Base-by-base conservation (phyloP, 2,329 filamentous ascomycete genomes). In the Colletotrichum godetiae region DNA sequence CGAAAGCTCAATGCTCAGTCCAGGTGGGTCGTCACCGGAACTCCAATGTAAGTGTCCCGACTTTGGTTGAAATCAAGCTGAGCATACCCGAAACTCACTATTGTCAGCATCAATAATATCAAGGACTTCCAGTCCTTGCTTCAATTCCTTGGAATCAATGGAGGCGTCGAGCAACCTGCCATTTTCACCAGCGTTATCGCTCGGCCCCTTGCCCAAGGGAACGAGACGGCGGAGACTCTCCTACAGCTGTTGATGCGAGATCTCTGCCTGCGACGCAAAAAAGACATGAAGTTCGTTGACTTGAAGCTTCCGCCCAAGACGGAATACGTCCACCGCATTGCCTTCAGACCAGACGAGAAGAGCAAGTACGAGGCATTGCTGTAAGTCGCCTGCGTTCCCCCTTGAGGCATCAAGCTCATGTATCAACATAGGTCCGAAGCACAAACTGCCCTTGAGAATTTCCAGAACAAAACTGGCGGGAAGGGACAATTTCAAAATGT, bases 241-340 rank as follows among this genome's bases (percentile, higher is more conserved):
- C 87, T 97, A 4, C 93, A 96, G 78, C 88, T 91, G 5, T 87
- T 97, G 57, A 95, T 97, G 91, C 87, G 88, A n/a, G 91, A 93
- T 22, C 88, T 97, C 59, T 97, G 94, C 77, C 86, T 98, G 27
- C 90, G 95, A 49, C 90, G 95, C 49, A 93, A 92, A 81, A 98
- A 98, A 80, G 92, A 96, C 68, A 97, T 98, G 95, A 88, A 88
- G 5, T 97, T 97, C 78, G 89, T 98, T 65, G 94, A 97, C 76
- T 85, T 97, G 24, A 93, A 91, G 74, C 86, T 97, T 10, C 95
- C 95, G 0, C 86, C 91, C 15, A 91, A 97, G 78, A 92, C 91
- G 1, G 94, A 96, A 79, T 95, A 93, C 76, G 86, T 97, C 6
- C 92, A 97, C 77, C 90, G 90, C 10, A 90, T 97, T 76, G 87